phyloP scores from a whole-genome alignment of 495 filamentous ascomycete species.

The Mytilinidion resinicola region DNA sequence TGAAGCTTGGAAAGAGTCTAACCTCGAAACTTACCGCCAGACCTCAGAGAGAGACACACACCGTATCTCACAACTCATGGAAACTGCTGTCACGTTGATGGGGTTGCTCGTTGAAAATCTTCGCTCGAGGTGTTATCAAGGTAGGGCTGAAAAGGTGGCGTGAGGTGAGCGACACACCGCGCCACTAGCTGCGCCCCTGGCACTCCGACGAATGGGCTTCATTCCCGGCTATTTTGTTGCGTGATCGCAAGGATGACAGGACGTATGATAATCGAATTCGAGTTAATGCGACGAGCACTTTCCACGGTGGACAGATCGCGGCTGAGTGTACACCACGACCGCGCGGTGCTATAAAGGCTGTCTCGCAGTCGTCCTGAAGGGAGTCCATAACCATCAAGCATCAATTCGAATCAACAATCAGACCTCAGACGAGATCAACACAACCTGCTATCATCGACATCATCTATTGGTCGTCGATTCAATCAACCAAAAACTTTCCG shows the following conservation, averaged over 20 bases:
- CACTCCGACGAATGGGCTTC: too few species aligned
- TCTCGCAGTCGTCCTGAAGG: background rate
- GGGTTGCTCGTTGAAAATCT: too few species aligned
- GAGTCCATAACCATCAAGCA: background rate
- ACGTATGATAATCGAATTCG: background rate
- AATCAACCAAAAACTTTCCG: background rate
- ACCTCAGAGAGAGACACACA: too few species aligned
- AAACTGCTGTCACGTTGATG: too few species aligned
- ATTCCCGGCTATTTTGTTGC: background rate
- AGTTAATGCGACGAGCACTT: background rate
- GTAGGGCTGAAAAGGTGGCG: too few species aligned
- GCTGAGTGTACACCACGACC: background rate
- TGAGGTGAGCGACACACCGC: too few species aligned
- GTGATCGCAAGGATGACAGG: background rate
- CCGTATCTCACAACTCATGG: too few species aligned
- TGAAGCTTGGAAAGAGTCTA: too few species aligned
- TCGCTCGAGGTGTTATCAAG: too few species aligned
- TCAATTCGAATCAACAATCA: background rate
- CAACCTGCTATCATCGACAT: background rate
- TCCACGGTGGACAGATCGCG: background rate
- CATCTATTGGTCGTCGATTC: background rate
- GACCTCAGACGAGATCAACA: background rate
- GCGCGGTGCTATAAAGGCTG: background rate
- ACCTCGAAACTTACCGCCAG: too few species aligned
- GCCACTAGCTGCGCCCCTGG: too few species aligned